Base-by-base conservation (phyloP, 257 asterid species). In the Thymus mandschuricus region DNA sequence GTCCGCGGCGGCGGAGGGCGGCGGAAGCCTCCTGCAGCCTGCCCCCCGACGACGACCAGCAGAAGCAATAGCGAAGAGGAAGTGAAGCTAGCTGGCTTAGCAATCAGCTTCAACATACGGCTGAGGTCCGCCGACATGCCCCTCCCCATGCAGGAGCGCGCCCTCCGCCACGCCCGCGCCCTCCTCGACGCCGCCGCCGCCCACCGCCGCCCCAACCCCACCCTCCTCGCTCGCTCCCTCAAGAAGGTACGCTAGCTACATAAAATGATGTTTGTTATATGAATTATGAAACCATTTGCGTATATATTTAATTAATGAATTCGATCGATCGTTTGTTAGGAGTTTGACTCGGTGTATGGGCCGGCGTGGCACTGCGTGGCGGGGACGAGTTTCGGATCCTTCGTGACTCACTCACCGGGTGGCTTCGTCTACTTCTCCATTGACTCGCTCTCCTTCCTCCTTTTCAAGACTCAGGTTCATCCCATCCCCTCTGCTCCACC, bases 321-420 rank as follows among this genome's bases (percentile, higher is more conserved):
- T 2, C 2, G 12, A 44, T 3, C 10, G 21, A 21, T 44, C 11
- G 49, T 10, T 44, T 6, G 49, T 10, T 66, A 89, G 97, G 97
- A 91, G 71, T 91, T 91, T 79, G 97, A 91, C 77, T 80, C 86
- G 71, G 78, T 81, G 68, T 91, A 91, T 4, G 97, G 96, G 21
- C 96, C 96, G 72, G 97, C 97, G 15, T 91, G 97, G 97, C 96
- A 91, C 78, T 91, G 97, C 70, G 86, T 91, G 72, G 95, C 87
- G 40, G 96, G 96, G 48, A 89, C 86, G 89, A 92, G 97, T 79
- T 91, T 89, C 56, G 97, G 97, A 40, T 89, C 97, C 28, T 92
- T 86, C 52, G 96, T 92, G 76, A 87, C 97, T 10, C 95, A 91
- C 78, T 82, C 97, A 7, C 89, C 89, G 0, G 95, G 95, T 34